Percentiles rank a stretch among this genome's conserved stretches.
Conservation (phyloP, 176 grass and related monocot genomes). For the Sorghum bicolor region DNA sequence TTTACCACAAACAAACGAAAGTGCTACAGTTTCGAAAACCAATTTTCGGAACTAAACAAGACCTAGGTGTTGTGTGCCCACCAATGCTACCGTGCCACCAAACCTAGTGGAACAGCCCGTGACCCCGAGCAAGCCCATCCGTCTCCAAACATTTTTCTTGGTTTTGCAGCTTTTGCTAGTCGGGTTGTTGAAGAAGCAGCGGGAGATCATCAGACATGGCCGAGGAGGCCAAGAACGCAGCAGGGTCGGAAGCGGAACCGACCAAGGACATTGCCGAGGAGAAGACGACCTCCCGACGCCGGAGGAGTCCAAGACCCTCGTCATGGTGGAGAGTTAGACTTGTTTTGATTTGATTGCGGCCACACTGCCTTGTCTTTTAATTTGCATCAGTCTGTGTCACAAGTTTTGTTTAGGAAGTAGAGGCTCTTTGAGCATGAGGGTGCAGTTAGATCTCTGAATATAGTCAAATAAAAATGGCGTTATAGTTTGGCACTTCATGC, state of each 20-base stretch:
- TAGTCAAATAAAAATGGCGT: background rate
- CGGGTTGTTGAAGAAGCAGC: background rate
- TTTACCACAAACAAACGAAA: too few species aligned
- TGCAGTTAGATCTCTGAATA: background rate
- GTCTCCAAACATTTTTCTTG: background rate
- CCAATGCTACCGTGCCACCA: background rate
- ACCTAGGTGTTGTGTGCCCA: too few species aligned
- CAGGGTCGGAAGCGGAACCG: conserved; percentile 7
- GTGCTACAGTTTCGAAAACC: too few species aligned
- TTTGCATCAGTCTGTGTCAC: too few species aligned
- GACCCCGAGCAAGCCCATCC: background rate
- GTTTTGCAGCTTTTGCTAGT: background rate
- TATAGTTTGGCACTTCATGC: background rate
- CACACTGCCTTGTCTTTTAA: too few species aligned
- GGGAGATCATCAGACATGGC: conserved; percentile 23
- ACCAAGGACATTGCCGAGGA: conserved; percentile 50
- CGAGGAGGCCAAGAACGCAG: conserved; percentile 34
- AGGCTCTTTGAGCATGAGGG: background rate
- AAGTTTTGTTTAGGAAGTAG: background rate
- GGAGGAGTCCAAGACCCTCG: conserved; percentile 29
- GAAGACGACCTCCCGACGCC: conserved; percentile 19
- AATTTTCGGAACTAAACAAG: too few species aligned
- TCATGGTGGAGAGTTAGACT: conserved; percentile 34
- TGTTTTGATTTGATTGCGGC: background rate
- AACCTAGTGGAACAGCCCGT: background rate